phyloP scores from a whole-genome alignment of 2,329 filamentous ascomycete species.

The Dactylonectria estremocensis region DNA sequence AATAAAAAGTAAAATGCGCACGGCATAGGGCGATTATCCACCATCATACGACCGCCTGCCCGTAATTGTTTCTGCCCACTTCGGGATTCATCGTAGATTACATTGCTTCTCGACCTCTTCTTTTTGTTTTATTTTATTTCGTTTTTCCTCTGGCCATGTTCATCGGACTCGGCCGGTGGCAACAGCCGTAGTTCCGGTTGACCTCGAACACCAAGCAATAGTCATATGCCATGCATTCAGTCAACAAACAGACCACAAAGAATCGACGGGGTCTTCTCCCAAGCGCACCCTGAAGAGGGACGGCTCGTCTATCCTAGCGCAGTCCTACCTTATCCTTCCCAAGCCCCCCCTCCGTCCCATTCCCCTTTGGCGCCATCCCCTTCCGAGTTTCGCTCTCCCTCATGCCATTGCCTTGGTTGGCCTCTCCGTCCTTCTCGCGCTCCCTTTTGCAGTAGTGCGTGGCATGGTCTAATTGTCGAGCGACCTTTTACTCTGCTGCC shows the following conservation, averaged over 20 bases:
- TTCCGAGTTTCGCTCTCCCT: constrained; percentile 10
- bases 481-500: constrained; percentile 10
- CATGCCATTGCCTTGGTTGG: constrained; percentile 1
- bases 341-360: neutral
- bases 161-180: constrained; percentile 24
- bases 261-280: neutral
- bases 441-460: constrained; percentile 27
- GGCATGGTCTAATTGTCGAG: constrained; percentile 1
- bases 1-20: constrained; percentile 14
- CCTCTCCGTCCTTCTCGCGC: neutral
- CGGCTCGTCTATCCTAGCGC: constrained; percentile 25
- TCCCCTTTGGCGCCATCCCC: neutral
- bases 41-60: constrained; percentile 38
- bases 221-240: constrained; percentile 1
- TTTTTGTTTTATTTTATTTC: constrained; percentile 11
- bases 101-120: constrained; percentile 3
- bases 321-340: neutral
- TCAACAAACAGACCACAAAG: constrained; percentile 25
- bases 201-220: constrained; percentile 14
- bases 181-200: constrained; percentile 20
- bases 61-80: constrained; percentile 9
- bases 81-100: constrained; percentile 32
- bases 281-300: constrained; percentile 21
- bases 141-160: constrained; percentile 13
- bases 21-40: constrained; percentile 25